Base-by-base conservation (phyloP, 2,329 filamentous ascomycete genomes). In the Fusarium sp. region DNA sequence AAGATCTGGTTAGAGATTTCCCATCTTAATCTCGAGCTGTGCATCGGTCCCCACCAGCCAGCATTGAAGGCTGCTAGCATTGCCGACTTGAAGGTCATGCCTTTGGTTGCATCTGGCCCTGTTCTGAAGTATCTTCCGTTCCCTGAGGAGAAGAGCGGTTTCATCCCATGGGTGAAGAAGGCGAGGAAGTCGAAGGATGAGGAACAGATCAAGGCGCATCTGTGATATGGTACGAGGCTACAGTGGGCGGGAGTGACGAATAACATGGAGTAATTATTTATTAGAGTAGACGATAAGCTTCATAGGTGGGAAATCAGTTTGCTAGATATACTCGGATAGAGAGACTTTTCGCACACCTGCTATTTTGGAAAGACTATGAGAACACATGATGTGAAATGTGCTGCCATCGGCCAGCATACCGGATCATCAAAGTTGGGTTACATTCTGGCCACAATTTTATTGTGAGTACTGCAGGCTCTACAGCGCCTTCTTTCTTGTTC, bases 1-100 rank as follows among this genome's bases (percentile, higher is more conserved):
- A 67, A 65, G 7, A 0, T 63, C 3, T 66, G 63, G 62, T 51
- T 67, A 14, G 56, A 66, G 0, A 20, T 66, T 0, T 66, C 63
- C 2, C 56, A 41, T 0, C 3, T 67, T 4, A 66, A 51, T 4
- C 8, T 66, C 1, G 63, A 66, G 1, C 27, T 66, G 6, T 66
- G 62, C 3, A 66, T 66, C 0, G 63, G 63, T 0, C 46, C 56
- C 0, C 9, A 62, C 6, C 62, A 66, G 4, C 63, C 63, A 0
- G 63, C 62, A 0, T 4, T 66, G 3, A 67, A 32, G 14, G 33
- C 62, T 1, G 56, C 59, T 0, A 22, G 23, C 0, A 41, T 66
- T 5, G 62, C 50, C 0, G 62, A 66, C 27, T n/a, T 39, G 3
- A 66, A 35, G 19, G 32, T 23, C 1, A 27, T 63, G 11, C 46